These are phyloP conservation scores for Scedosporium aurantiacum DNA, from an alignment of 2,329 filamentous ascomycete genomes.

Conservation along the genomic window DNA sequence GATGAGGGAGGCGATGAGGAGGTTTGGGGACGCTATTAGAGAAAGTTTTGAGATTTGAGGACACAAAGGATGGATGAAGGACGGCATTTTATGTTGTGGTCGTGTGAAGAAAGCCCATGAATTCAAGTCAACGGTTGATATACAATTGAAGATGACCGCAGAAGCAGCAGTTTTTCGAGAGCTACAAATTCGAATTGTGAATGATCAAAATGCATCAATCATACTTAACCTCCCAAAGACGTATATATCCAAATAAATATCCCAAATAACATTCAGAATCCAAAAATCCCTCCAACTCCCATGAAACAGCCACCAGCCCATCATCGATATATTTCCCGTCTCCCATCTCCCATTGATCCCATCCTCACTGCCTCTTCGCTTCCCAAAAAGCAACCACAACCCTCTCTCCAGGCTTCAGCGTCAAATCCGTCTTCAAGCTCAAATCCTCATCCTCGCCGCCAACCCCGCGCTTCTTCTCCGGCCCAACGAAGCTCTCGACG, in stretches of 20 bases:
- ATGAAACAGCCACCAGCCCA: neutral
- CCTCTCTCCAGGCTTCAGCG: slow-evolving; percentile 46
- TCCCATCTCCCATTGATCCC: no score
- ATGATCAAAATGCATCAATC: neutral
- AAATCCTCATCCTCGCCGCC: slow-evolving; percentile 42
- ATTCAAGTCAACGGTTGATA: neutral
- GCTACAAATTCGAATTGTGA: neutral
- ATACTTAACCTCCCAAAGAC: neutral
- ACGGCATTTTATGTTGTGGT: neutral
- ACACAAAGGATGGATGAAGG: neutral
- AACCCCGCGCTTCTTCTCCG: slow-evolving; percentile 6
- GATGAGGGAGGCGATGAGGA: slow-evolving; percentile 60
- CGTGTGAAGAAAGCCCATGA: neutral
- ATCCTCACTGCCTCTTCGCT: slow-evolving; percentile 18
- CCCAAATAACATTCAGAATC: neutral
- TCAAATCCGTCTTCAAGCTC: slow-evolving; percentile 46
- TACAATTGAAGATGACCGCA: neutral
- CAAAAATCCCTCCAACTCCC: neutral
- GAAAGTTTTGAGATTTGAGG: slow-evolving; percentile 33
- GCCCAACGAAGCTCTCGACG: slow-evolving; percentile 46
- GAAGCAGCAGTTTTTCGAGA: no score
- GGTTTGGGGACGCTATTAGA: slow-evolving; percentile 66
- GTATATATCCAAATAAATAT: neutral
- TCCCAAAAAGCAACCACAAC: slow-evolving; percentile 47
- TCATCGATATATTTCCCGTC: neutral